A percentile compares a stretch with the other conserved stretches of the same genome.
Conservation (phyloP, 345 rosid species). For the Bruguiera gymnorhiza region DNA sequence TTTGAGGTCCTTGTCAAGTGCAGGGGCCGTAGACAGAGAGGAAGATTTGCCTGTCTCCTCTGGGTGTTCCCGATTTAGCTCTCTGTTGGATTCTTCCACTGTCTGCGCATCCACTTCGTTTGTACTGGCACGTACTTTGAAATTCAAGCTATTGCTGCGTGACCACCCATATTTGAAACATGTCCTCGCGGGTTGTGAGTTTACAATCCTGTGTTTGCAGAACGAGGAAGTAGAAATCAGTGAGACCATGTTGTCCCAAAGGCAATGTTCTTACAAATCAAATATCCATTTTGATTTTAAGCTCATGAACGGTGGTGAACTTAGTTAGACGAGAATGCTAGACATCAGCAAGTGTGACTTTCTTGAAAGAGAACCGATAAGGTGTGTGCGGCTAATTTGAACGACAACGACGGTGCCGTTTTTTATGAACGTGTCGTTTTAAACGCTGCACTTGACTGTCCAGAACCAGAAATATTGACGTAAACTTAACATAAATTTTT, state of each 20-base stretch:
- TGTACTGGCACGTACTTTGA: conserved; percentile 36
- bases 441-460: too few species aligned
- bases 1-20: conserved; percentile 69
- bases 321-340: too few species aligned
- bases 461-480: too few species aligned
- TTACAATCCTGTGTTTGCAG: conserved; percentile 29
- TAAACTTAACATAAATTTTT: too few species aligned
- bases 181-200: conserved; percentile 15
- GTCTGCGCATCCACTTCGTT: conserved; percentile 43
- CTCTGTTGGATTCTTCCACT: conserved; percentile 30
- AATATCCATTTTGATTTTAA: too few species aligned
- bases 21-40: conserved; percentile 26
- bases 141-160: conserved; percentile 30
- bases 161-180: conserved; percentile 4
- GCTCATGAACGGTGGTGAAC: too few species aligned
- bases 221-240: neutral
- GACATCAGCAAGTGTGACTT: too few species aligned
- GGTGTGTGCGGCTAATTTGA: neutral
- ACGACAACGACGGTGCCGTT: neutral
- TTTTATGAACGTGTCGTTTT: too few species aligned
- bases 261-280: too few species aligned
- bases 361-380: neutral
- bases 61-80: conserved; percentile 19
- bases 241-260: neutral
- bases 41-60: conserved; percentile 17